Percentiles rank a stretch among this genome's conserved stretches.
Evolutionary conservation across 2,329 filamentous ascomycete genomes (phyloP).

Genomic region (Fusarium phyllophilum): DNA sequence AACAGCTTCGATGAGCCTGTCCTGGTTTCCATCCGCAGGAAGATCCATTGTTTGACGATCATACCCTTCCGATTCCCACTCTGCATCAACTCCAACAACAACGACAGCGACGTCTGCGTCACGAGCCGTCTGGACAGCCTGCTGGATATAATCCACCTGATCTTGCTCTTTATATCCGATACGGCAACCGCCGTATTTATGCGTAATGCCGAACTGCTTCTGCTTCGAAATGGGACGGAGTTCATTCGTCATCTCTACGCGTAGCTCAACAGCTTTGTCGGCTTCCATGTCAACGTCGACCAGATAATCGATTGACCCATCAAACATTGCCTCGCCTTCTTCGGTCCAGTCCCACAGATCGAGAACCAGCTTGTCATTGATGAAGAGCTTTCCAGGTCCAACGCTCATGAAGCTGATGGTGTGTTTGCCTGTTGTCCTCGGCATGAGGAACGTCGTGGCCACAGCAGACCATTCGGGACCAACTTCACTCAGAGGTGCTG

Average conservation of each 20-base stretch:
- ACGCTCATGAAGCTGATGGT: conserved; percentile 76
- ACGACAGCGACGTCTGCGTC: conserved; percentile 74
- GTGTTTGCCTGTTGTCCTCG: conserved; percentile 68
- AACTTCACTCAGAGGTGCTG: conserved; percentile 68
- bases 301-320: conserved; percentile 72
- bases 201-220: conserved; percentile 64
- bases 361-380: conserved; percentile 68
- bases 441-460: conserved; percentile 68
- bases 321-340: conserved; percentile 77
- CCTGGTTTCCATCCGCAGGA: conserved; percentile 64
- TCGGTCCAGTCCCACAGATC: conserved; percentile 77
- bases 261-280: conserved; percentile 67
- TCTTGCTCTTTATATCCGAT: conserved; percentile 77
- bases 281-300: conserved; percentile 69
- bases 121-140: conserved; percentile 71
- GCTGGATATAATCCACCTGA: conserved; percentile 68
- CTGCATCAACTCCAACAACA: conserved; percentile 74
- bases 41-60: conserved; percentile 78
- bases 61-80: conserved; percentile 81
- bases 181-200: conserved; percentile 76
- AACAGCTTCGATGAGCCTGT: conserved; percentile 71
- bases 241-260: conserved; percentile 63
- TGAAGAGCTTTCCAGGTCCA: conserved; percentile 69
- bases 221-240: conserved; percentile 71
- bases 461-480: conserved; percentile 72